Conservation (phyloP, 2,329 filamentous ascomycete species). For the Penicillium sp. region DNA sequence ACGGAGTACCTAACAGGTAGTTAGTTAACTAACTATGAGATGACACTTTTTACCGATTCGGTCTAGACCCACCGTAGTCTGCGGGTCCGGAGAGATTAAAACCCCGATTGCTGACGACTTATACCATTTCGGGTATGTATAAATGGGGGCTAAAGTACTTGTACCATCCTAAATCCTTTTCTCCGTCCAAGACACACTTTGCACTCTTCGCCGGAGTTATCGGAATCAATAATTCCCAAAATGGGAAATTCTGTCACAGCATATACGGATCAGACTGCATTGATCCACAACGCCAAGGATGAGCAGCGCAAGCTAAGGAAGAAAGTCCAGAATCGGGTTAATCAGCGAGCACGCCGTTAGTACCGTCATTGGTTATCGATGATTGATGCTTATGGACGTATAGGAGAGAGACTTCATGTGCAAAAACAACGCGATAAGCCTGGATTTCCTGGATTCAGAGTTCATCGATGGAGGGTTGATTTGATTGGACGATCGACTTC, state of each 20-base stretch:
- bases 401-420: slow-evolving; percentile 7
- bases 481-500: not conserved
- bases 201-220: too few relatives aligned
- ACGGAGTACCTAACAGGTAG: too few relatives aligned
- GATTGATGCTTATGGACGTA: not conserved
- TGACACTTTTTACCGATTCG: slow-evolving; percentile 31
- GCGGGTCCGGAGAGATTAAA: too few relatives aligned
- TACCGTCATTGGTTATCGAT: not conserved
- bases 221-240: too few relatives aligned
- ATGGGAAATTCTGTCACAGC: too few relatives aligned
- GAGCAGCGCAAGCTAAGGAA: slow-evolving; percentile 27
- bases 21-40: too few relatives aligned
- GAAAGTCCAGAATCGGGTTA: slow-evolving; percentile 12
- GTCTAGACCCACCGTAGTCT: too few relatives aligned
- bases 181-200: too few relatives aligned
- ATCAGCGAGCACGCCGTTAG: slow-evolving; percentile 16
- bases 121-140: too few relatives aligned
- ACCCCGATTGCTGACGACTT: too few relatives aligned
- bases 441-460: slow-evolving; percentile 1
- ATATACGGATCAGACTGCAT: too few relatives aligned
- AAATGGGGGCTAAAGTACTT: slow-evolving; percentile 25
- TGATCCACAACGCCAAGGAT: not conserved
- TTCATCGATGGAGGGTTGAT: slow-evolving; percentile 12
- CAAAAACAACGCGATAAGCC: not conserved
- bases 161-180: too few relatives aligned